These are phyloP conservation scores for Stentor coeruleus DNA, from an alignment of 73 alveolate genomes.

Conservation along the genomic window DNA sequence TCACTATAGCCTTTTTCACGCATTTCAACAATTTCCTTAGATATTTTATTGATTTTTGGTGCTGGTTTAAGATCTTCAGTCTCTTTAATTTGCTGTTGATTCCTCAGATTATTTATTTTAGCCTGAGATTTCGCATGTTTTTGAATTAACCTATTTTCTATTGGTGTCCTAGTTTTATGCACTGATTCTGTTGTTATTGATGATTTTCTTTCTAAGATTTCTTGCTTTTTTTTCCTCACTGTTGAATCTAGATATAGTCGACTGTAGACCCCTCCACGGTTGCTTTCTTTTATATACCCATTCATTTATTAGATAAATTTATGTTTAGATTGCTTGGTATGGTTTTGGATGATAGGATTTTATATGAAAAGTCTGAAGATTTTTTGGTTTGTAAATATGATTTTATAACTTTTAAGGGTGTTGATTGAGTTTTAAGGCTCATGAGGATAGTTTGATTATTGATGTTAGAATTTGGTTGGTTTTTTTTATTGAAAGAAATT, in stretches of 20 bases:
- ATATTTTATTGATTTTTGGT: background rate
- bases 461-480: too few species aligned
- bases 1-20: background rate
- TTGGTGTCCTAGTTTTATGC: background rate
- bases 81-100: background rate
- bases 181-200: background rate
- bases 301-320: background rate
- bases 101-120: background rate
- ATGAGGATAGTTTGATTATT: too few species aligned
- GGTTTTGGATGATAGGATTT: too few species aligned
- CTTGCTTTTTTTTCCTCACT: background rate
- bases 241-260: background rate
- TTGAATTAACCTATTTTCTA: background rate
- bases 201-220: background rate
- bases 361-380: too few species aligned
- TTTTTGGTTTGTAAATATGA: too few species aligned
- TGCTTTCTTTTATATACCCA: background rate
- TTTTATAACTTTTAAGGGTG: too few species aligned
- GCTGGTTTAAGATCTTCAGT: background rate
- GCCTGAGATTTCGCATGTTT: background rate
- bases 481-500: too few species aligned
- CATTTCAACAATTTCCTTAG: background rate
- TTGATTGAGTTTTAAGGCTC: too few species aligned
- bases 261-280: background rate
- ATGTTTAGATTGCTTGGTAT: too few species aligned